Base-by-base conservation (phyloP, 1,284 basidiomycete species). In the Sparassis latifolia region DNA sequence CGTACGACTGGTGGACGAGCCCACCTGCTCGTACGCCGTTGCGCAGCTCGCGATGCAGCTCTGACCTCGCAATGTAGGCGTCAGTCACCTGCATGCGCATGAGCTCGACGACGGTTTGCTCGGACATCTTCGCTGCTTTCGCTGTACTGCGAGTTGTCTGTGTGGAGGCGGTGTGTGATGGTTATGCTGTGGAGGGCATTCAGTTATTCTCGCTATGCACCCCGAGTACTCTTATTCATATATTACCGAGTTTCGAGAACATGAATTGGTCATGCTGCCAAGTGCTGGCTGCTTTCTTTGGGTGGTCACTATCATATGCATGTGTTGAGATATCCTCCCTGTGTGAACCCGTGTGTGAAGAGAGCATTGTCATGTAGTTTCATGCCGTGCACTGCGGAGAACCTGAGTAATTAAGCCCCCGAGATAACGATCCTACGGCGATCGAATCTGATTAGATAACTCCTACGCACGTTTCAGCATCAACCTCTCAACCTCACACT, bases 1-100 rank as follows among this genome's bases (percentile, higher is more conserved):
- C 48, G 35, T 41, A 50, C 33, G 48, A 50, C 43, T 50, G 48
- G 28, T 30, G 48, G 31, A 30, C 29, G 33, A 50, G 48, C 29
- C 48, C n/a, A n/a, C n/a, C 48, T 12, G 39, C 33, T 27, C 33
- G 37, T 4, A 38, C 48, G 12, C 43, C 48, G 28, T 44, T 39
- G 10, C 48, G 43, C 37, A 50, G 38, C 42, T 50, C 37, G 40
- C 27, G 10, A 27, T 42, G 28, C 10, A 42, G 40, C 20, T 27
- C 40, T 12, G 40, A 27, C 40, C 28, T 27, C 40, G 40, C 40
- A 28, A 9, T 42, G 40, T 10, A 42, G 7, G 6, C 6, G 20
- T 42, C 40, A 27, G 9, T 27, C 7, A 42, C 40, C 7, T 7
- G 6, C 6, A 42, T 9, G 6, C 28, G 40, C 27, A 27, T 12